Base-by-base conservation (phyloP, 1,284 basidiomycete genomes). In the Xerocomus nothofagi region DNA sequence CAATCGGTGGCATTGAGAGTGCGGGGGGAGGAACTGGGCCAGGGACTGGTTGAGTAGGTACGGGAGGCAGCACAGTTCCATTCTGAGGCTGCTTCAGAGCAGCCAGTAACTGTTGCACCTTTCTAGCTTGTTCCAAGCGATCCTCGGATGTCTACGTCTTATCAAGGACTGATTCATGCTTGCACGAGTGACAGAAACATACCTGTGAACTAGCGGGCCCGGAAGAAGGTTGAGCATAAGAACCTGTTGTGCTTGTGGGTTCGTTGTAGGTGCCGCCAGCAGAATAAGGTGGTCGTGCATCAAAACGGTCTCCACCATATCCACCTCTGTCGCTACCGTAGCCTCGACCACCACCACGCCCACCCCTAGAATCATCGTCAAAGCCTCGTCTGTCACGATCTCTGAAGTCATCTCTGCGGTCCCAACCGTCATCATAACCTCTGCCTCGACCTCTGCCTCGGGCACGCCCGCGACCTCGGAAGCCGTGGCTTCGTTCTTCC, bases 21-120 rank as follows among this genome's bases (percentile, higher is more conserved):
- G 66, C 38, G 11, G 69, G 56, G 26, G 70, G 57, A 20, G 69
- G 65, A 20, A 71, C 62, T 8, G 71, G 60, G 5, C 64, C 66
- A 3, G 67, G 59, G n/a, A 63, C 53, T n/a, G 75, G 62, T 33
- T 73, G 61, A 10, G 72, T 51, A 23, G 65, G 55, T 24, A 47
- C 38, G 8, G 45, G 46, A 21, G 65, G 51, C 14, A 71, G 57
- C 10, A 63, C 51, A 18, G 62, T 54, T 37, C 69, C 72, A 49
- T 69, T 65, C 57, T 75, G 74, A 5, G 85, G 86, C 54, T 86
- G 84, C 58, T 91, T 91, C 46, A 91, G 67, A 10, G 89, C 88
- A 9, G 86, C 88, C 23, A 91, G 72, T 6, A 91, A 71, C 74
- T 89, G 86, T 60, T 91, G 88, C 2, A 91, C 88, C 67, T 81